Percentiles rank a stretch among this genome's conserved stretches.
These are phyloP conservation scores for Pilobolus umbonatus DNA, from an alignment of 192 early-diverging fungal species.

Conservation along the genomic window DNA sequence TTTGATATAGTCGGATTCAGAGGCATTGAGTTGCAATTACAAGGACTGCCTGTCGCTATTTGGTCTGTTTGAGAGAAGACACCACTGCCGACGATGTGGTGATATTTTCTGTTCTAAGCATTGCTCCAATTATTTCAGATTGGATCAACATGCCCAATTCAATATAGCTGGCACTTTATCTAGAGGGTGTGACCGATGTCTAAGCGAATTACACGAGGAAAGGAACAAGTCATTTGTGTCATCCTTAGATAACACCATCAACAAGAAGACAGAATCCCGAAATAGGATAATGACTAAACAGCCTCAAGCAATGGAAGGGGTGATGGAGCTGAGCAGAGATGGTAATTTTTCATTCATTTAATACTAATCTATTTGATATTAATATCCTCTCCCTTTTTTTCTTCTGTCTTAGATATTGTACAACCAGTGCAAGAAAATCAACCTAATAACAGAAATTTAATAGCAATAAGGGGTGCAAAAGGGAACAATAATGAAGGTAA, in stretches of 20 bases:
- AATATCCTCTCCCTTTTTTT: too few species aligned
- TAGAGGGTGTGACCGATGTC: slow-evolving; percentile 26
- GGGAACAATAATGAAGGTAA: slow-evolving; percentile 2
- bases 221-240: too few species aligned
- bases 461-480: too few species aligned
- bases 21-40: slow-evolving; percentile 18
- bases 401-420: too few species aligned
- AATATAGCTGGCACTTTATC: slow-evolving; percentile 22
- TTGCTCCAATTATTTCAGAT: slow-evolving; percentile 32
- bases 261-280: too few species aligned
- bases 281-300: slow-evolving; percentile 26
- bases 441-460: too few species aligned
- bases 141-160: slow-evolving; percentile 30
- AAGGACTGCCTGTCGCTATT: slow-evolving; percentile 19
- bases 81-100: slow-evolving; percentile 34
- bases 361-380: neutral
- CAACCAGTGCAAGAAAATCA: too few species aligned
- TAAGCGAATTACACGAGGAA: neutral
- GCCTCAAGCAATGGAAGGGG: slow-evolving; percentile 27
- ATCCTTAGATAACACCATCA: too few species aligned
- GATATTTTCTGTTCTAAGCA: slow-evolving; percentile 32
- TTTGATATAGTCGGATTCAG: too few species aligned
- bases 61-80: slow-evolving; percentile 33
- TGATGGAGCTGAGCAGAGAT: slow-evolving; percentile 25
- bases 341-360: slow-evolving; percentile 8